Base-by-base conservation (phyloP, 495 filamentous ascomycete genomes). In the Cetradonia linearis region DNA sequence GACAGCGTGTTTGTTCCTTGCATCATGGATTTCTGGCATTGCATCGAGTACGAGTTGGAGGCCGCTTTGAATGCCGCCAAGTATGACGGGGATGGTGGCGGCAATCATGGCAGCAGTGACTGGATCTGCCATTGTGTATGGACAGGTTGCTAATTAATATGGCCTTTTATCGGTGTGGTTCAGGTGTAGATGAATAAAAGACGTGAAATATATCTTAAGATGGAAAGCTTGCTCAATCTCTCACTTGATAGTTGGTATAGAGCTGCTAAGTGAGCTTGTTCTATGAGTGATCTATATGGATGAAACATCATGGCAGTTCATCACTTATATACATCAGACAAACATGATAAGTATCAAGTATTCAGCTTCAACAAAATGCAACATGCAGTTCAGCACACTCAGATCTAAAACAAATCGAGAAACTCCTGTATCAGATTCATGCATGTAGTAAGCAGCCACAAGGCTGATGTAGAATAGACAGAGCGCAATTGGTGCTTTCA, bases 401-500 rank as follows among this genome's bases (percentile, higher is more conserved):
- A 53, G 14, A 53, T 34, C 49, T 53, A 28, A 53, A 52, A 53
- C 49, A 53, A n/a, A 31, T 53, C 28, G 16, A 53, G 49, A 53
- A 44, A 34, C 16, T 3, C 8, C 0, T 31, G 6, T 8, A 33
- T 53, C 30, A 34, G 30, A n/a, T 53, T 33, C 27, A 11, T 20
- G 30, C 28, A 34, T 33, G 20, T n/a, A 31, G 49, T 53, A 53
- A 34, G 49, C 49, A 53, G 49, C 49, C 49, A 53, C 16, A 53
- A n/a, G 28, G 27, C 49, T 33, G 30, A 34, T 53, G 18, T 7
- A 34, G 18, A 18, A 20, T 10, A 34, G 27, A 53, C 33, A 16
- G 27, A 33, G 18, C 7, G 30, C n/a, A 44, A 52, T 33, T 52
- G 49, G 49, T 52, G 5, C 49, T 31, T 52, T 14, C 18, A 30